phyloP scores from a whole-genome alignment of 1,284 basidiomycete species.

The Cryptococcus sp. region DNA sequence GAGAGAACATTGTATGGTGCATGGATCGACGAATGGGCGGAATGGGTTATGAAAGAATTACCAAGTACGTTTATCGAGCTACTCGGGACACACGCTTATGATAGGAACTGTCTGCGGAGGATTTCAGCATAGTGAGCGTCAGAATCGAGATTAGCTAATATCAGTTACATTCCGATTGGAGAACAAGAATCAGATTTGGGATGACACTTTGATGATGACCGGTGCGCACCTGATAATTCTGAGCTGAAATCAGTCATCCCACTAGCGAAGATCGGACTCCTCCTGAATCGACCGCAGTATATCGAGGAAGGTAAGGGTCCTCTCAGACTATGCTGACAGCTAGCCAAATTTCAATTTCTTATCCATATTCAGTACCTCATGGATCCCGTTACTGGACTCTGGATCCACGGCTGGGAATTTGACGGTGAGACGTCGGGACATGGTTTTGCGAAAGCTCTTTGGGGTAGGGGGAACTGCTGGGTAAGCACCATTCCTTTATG shows the following conservation, averaged over 20 bases:
- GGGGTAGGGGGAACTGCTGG: slow-evolving; percentile 66
- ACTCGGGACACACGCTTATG: background rate
- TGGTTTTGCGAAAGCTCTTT: slow-evolving; percentile 55
- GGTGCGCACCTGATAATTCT: slow-evolving; percentile 3
- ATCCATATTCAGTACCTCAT: slow-evolving; percentile 34
- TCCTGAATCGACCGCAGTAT: slow-evolving; percentile 54
- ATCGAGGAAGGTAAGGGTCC: slow-evolving; percentile 58
- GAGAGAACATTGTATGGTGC: slow-evolving; percentile 5
- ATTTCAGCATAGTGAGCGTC: slow-evolving; percentile 53
- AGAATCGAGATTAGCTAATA: background rate
- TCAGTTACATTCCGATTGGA: slow-evolving; percentile 52
- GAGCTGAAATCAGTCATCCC: slow-evolving; percentile 50
- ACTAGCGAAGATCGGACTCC: slow-evolving; percentile 58
- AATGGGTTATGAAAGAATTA: slow-evolving; percentile 60
- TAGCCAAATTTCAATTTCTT: slow-evolving; percentile 36
- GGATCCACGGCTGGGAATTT: slow-evolving; percentile 48
- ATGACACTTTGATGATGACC: slow-evolving; percentile 62
- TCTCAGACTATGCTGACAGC: slow-evolving; percentile 14
- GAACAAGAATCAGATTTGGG: slow-evolving; percentile 59
- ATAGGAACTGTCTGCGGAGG: slow-evolving; percentile 54
- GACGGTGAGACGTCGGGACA: slow-evolving; percentile 20
- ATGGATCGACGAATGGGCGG: slow-evolving; percentile 59
- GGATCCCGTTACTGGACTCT: slow-evolving; percentile 28
- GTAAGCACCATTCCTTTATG: slow-evolving; percentile 3
- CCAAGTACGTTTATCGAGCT: slow-evolving; percentile 30